Evolutionary conservation across 1,139 yeast genomes (phyloP), one percentile per base, ranked within the genome.

Genomic region (Suhomyces ambrosiae): DNA sequence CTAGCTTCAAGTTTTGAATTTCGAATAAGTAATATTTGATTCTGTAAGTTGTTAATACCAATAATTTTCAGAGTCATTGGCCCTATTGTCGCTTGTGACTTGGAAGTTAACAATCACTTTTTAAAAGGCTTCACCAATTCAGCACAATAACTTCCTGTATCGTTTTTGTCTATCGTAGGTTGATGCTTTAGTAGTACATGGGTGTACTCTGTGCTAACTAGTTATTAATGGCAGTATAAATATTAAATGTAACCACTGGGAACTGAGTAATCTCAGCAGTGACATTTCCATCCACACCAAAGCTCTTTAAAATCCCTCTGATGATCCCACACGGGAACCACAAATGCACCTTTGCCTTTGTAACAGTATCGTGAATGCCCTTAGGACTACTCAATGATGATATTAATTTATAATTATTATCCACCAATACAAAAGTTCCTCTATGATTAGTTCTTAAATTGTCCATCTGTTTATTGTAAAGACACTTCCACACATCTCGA

Each of bases 381-480:
- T 54, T 50, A 10, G 73, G 61, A 28, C 84, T 75, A 52, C 79
- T 72, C 69, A 86, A 74, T 31, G 76, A 68, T 26, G 65, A 58
- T 32, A 86, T 74, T 41, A 78, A 67, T 40, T 72, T 70, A 63
- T 83, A 84, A 34, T 65, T 65, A 54, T 76, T 79, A 56, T 87
- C 96, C 11, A 86, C 79, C 36, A 87, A 67, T 23, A 87, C 94
- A 61, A 82, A 87, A 0, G 92, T 85, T 5, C 94, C 89, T 34
- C 95, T 65, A 58, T 92, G 97, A 58, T 92, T 92, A 1, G 98
- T 92, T 47, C 95, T 76, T 44, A 92, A 70, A 53, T 88, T 89
- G 60, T 89, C 96, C 71, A 92, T 87, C 61, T 86, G 97, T 60
- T 89, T 92, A 32, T 81, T 79, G 62, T 80, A 89, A 27, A 90